Conservation (phyloP, 257 asterid genomes). For the Striga asiatica region DNA sequence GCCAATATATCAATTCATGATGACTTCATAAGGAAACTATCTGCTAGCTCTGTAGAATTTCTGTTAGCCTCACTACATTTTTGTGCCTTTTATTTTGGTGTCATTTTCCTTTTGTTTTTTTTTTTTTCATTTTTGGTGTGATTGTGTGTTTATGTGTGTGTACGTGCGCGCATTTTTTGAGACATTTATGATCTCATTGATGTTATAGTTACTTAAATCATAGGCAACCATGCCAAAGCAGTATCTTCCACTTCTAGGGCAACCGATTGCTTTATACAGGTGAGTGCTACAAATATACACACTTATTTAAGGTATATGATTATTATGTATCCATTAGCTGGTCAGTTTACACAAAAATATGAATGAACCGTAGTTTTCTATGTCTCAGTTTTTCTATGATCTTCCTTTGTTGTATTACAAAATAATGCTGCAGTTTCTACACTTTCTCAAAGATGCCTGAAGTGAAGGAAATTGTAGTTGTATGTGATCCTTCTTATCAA, state of each 20-base stretch:
- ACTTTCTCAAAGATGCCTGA: conserved; percentile 80
- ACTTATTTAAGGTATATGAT: not conserved
- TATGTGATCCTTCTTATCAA: conserved; percentile 94
- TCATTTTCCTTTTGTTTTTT: too few species aligned
- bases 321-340: not conserved
- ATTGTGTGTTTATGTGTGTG: too few species aligned
- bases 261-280: conserved; percentile 95
- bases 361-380: not conserved
- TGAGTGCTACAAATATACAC: conserved; percentile 18
- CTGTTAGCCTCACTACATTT: too few species aligned
- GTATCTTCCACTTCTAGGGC: conserved; percentile 96
- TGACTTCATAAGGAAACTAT: too few species aligned
- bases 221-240: conserved; percentile 99
- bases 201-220: conserved; percentile 28
- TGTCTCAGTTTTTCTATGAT: conserved; percentile 2
- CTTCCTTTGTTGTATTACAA: conserved; percentile 16
- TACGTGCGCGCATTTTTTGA: not conserved
- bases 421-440: conserved; percentile 61
- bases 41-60: too few species aligned
- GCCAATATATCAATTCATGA: too few species aligned
- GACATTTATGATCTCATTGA: conserved; percentile 14
- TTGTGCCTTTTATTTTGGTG: too few species aligned
- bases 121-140: too few species aligned
- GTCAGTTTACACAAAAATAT: too few species aligned
- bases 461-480: conserved; percentile 94